Percentiles rank a stretch among this genome's conserved stretches.
These are phyloP conservation scores for Zoysia pacifica DNA, from an alignment of 176 grass and related monocot genomes.

Conservation along the genomic window DNA sequence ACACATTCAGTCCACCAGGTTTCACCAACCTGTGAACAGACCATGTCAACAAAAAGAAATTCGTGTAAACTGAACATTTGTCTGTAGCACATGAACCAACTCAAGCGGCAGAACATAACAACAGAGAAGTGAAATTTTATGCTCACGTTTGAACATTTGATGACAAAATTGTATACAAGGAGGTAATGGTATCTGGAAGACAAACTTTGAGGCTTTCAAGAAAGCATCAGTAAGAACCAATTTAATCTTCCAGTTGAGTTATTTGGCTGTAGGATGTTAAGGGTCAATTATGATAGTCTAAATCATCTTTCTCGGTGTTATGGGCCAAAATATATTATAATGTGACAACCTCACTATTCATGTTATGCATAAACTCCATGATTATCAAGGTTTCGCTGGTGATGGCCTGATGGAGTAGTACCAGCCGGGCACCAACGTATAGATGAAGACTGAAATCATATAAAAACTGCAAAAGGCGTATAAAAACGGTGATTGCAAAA, in stretches of 20 bases:
- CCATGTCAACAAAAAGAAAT: neutral
- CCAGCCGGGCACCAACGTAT: neutral
- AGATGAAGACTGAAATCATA: neutral
- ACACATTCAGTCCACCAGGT: conserved; percentile 35
- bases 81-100: neutral
- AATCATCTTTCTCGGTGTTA: neutral
- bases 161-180: neutral
- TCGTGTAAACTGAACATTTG: neutral
- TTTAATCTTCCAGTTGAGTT: neutral
- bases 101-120: neutral
- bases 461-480: neutral
- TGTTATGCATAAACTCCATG: conserved; percentile 2
- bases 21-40: conserved; percentile 51
- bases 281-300: conserved; percentile 6
- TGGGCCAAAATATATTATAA: neutral
- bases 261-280: neutral
- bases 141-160: neutral
- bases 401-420: neutral
- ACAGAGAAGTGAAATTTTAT: neutral
- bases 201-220: neutral
- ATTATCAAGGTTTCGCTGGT: neutral
- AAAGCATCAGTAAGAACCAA: neutral
- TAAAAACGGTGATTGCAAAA: neutral
- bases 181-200: neutral
- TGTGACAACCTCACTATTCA: conserved; percentile 5